A percentile compares a stretch with the other conserved stretches of the same genome.
Conservation (phyloP, 1,284 basidiomycete genomes). For the Puccinia triticina region DNA sequence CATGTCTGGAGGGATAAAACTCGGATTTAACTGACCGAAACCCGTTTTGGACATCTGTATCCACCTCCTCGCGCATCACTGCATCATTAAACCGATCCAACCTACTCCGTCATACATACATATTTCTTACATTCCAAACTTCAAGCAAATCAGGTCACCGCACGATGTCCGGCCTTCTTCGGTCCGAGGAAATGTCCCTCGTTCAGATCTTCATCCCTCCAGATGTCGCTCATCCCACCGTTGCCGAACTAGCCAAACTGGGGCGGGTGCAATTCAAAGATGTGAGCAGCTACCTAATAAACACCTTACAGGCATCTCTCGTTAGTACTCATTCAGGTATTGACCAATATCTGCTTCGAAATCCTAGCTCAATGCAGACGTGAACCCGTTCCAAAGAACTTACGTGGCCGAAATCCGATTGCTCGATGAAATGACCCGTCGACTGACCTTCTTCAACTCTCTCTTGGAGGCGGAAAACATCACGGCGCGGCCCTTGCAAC, state of each 20-base stretch:
- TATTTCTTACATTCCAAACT: neutral
- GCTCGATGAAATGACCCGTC: constrained; percentile 92
- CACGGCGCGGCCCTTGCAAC: constrained; percentile 66
- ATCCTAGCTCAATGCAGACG: constrained; percentile 82
- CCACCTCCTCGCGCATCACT: too few species aligned
- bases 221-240: constrained; percentile 95
- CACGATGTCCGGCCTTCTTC: constrained; percentile 23
- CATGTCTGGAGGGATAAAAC: neutral
- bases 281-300: too few species aligned
- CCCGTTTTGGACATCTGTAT: neutral
- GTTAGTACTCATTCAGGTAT: constrained; percentile 19
- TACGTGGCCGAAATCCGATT: constrained; percentile 94
- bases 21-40: neutral
- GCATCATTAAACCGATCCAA: too few species aligned
- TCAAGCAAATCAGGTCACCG: neutral
- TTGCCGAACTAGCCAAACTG: constrained; percentile 90
- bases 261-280: constrained; percentile 98
- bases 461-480: constrained; percentile 84
- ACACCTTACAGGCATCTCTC: neutral
- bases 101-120: too few species aligned
- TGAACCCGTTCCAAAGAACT: constrained; percentile 97
- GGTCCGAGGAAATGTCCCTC: constrained; percentile 74
- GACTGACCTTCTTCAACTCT: constrained; percentile 82
- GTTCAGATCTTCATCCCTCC: constrained; percentile 97
- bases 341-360: constrained; percentile 5